Base-by-base conservation (phyloP, 2,329 filamentous ascomycete species). In the Cladosporium sp. region DNA sequence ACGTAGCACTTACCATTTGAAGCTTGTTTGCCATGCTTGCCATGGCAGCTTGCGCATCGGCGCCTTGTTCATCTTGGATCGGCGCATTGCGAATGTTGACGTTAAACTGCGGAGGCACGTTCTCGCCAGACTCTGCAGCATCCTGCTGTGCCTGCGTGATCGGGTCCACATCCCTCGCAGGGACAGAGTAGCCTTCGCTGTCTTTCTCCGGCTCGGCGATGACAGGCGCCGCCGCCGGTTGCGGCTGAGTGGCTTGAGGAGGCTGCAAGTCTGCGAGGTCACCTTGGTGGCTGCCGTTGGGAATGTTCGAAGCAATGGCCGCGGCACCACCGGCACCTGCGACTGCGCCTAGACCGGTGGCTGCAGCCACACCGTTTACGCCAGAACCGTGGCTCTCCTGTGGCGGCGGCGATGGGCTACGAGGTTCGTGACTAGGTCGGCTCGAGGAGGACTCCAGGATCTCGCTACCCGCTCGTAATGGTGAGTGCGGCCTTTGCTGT, bases 51-150 rank as follows among this genome's bases (percentile, higher is more conserved):
- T 84, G 76, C 63, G 85, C 83, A 43, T 84, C 87, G 19, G 48
- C 58, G 54, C 85, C 83, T 1, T 85, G 84, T 59, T 93, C 88
- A 61, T 92, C 87, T 3, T 81, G 80, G 16, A 93, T 87, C 0
- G 89, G 87, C 37, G 86, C 83, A 58, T 87, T 86, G 57, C 85
- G 79, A 48, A 95, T 95, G 64, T 83, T 89, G 49, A 95, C 78
- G 68, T 87, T 92, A 73, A 90, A 90, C 54, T 78, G 74, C 8
- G 83, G 74, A 43, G 83, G 79, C 4, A 70, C 71, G 41, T 84
- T 81, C 46, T 84, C 82, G 10, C 71, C 74, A 16, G 46, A 69
- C 38, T 57, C 54, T 38, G 56, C 59, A 3, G 77, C 77, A 64
- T 90, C 87, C 41, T 78, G 77, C 67, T 90, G 80, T 7, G 87